Conservation (phyloP, 2,329 filamentous ascomycete species). For the Dactylonectria macrodidyma region DNA sequence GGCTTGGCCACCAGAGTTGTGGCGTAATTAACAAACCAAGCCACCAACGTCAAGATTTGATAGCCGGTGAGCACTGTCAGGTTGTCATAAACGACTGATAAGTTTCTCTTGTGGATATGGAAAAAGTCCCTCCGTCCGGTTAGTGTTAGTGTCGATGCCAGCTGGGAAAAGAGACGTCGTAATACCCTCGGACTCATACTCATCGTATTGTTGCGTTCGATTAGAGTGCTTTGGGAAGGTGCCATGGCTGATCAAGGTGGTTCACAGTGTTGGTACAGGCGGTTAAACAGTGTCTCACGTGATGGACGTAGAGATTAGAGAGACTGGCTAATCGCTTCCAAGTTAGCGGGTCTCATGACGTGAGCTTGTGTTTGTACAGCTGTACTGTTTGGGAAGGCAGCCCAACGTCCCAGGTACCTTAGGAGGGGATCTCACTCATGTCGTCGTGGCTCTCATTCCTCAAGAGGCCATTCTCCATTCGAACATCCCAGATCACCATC, state of each 20-base stretch:
- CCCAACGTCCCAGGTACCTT: slow-evolving; percentile 3
- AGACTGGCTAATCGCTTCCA: slow-evolving; percentile 13
- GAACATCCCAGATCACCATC: slow-evolving; percentile 43
- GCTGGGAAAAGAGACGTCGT: background rate
- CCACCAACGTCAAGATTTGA: slow-evolving; percentile 1
- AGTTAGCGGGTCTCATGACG: slow-evolving; percentile 18
- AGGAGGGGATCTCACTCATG: slow-evolving; percentile 34
- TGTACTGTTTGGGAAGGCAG: slow-evolving; percentile 21
- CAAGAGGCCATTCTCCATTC: slow-evolving; percentile 46
- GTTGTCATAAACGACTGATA: background rate
- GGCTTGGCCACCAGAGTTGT: slow-evolving; percentile 2
- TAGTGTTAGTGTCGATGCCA: background rate
- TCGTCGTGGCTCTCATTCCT: slow-evolving; percentile 48
- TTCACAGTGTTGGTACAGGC: background rate
- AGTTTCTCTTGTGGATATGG: background rate
- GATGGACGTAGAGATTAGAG: slow-evolving; percentile 1
- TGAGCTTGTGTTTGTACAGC: slow-evolving; percentile 9
- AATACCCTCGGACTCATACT: slow-evolving; percentile 2
- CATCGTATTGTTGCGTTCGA: background rate
- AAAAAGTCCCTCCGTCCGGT: background rate
- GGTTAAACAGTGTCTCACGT: slow-evolving; percentile 12
- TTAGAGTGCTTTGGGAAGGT: slow-evolving; percentile 6
- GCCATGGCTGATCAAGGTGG: background rate
- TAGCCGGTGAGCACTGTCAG: background rate
- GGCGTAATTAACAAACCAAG: background rate